These are phyloP conservation scores for Mortierella sp. DNA, from an alignment of 371 early-diverging fungal genomes.

Conservation along the genomic window DNA sequence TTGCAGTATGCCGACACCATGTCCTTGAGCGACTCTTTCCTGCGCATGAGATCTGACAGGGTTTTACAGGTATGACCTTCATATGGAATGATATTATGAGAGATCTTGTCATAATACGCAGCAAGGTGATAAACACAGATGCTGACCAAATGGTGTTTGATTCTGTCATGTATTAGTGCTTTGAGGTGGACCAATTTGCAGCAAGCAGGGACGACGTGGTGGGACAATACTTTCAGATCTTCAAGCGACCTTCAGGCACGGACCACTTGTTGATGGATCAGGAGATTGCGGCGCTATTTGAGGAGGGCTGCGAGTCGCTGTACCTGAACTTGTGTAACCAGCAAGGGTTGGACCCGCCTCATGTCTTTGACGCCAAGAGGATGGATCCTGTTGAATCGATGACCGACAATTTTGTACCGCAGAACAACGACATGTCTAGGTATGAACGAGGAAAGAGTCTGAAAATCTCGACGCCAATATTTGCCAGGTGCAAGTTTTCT, in stretches of 20 bases:
- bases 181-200: slow-evolving; percentile 41
- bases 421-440: slow-evolving; percentile 30
- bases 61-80: slow-evolving; percentile 39
- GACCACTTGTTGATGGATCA: slow-evolving; percentile 50
- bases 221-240: slow-evolving; percentile 35
- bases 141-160: no score
- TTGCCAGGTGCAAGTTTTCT: not conserved
- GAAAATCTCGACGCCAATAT: not conserved
- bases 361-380: slow-evolving; percentile 19
- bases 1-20: slow-evolving; percentile 38
- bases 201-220: slow-evolving; percentile 42
- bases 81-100: no score
- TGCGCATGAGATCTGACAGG: slow-evolving; percentile 33
- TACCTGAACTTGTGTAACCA: slow-evolving; percentile 14
- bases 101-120: no score
- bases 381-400: slow-evolving; percentile 27
- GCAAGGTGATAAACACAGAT: no score
- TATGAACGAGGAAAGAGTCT: not conserved
- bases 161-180: slow-evolving; percentile 19
- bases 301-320: slow-evolving; percentile 36
- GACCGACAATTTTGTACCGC: slow-evolving; percentile 27
- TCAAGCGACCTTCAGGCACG: slow-evolving; percentile 36
- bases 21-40: slow-evolving; percentile 44
- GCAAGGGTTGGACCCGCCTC: not conserved
- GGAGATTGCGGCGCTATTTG: slow-evolving; percentile 31